Evolutionary conservation across 257 asterid species (phyloP).

Genomic region (Orobanche coerulescens): DNA sequence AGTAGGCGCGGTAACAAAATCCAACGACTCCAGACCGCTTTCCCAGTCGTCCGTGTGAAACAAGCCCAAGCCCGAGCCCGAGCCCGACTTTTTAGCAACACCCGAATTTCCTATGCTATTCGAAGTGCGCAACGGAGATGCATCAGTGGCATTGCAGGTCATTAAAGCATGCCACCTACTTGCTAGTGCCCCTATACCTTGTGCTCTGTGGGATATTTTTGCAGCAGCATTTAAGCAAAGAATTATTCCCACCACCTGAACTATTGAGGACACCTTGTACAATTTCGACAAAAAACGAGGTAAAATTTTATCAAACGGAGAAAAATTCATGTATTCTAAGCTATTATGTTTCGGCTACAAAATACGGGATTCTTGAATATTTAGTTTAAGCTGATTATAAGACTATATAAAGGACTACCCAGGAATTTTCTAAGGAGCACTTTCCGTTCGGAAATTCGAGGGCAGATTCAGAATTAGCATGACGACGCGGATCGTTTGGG

Average conservation of each 20-base stretch:
- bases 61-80: no score
- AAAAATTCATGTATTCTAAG: background rate
- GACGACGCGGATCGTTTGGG: no score
- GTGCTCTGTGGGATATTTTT: constrained; percentile 78
- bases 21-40: constrained; percentile 66
- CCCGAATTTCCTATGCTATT: constrained; percentile 33
- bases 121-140: constrained; percentile 36
- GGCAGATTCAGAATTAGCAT: no score
- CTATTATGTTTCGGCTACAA: background rate
- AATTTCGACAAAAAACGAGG: constrained; percentile 4
- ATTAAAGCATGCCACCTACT: constrained; percentile 71
- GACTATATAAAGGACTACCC: background rate
- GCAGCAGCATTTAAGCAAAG: constrained; percentile 76
- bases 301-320: background rate
- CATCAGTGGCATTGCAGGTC: constrained; percentile 45
- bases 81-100: constrained; percentile 16
- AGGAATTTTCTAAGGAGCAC: no score
- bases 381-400: background rate
- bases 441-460: no score
- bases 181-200: constrained; percentile 56
- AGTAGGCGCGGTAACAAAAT: constrained; percentile 41
- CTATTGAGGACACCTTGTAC: constrained; percentile 51
- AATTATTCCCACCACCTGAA: constrained; percentile 60
- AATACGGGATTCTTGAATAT: no score
- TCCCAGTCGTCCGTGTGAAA: constrained; percentile 41